phyloP scores from a whole-genome alignment of 2,329 filamentous ascomycete species.

The Nemania sp. region DNA sequence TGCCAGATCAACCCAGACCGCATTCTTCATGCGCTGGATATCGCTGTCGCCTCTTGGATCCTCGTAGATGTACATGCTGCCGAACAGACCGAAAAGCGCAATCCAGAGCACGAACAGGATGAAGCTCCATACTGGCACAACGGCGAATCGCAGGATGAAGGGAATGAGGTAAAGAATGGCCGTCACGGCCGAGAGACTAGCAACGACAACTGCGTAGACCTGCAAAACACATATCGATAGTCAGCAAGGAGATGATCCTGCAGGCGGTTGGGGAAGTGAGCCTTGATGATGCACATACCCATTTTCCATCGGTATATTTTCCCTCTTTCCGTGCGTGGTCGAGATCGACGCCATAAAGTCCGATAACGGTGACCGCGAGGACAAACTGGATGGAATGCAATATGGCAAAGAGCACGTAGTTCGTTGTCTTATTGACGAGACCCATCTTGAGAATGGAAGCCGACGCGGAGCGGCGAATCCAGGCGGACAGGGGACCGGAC shows the following conservation, averaged over 20 bases:
- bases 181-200: conserved; percentile 65
- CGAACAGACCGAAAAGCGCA: conserved; percentile 82
- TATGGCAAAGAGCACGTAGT: conserved; percentile 59
- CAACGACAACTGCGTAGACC: conserved; percentile 74
- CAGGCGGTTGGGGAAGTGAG: not conserved
- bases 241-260: conserved; percentile 10
- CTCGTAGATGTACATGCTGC: conserved; percentile 74
- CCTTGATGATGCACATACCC: conserved; percentile 55
- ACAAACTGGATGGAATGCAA: conserved; percentile 79
- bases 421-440: conserved; percentile 47
- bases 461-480: not conserved
- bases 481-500: not conserved
- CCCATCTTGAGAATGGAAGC: conserved; percentile 44
- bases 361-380: conserved; percentile 74
- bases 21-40: conserved; percentile 78
- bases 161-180: conserved; percentile 68
- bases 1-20: conserved; percentile 79
- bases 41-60: conserved; percentile 64
- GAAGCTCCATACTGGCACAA: conserved; percentile 69
- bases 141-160: conserved; percentile 56
- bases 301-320: conserved; percentile 65
- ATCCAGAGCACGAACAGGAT: conserved; percentile 79
- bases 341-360: conserved; percentile 75
- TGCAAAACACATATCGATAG: conserved; percentile 34
- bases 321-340: conserved; percentile 53